A percentile compares a stretch with the other conserved stretches of the same genome.
These are phyloP conservation scores for Hygrophoropsis aurantiaca DNA, from an alignment of 768 basidiomycete genomes.

Conservation along the genomic window DNA sequence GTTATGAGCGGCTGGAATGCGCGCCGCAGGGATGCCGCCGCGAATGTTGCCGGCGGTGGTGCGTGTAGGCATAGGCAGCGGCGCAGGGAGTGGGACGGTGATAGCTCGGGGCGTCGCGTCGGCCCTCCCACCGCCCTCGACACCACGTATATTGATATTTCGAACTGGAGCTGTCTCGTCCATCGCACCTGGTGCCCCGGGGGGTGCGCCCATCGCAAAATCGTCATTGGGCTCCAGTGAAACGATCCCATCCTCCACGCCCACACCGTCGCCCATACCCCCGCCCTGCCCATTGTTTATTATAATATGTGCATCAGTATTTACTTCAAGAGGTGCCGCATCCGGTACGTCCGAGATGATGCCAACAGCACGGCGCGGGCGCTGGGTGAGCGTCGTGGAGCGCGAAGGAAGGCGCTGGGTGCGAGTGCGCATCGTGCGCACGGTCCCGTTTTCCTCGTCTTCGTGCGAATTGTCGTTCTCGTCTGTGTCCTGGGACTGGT, in stretches of 20 bases:
- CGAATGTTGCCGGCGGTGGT: constrained; percentile 16
- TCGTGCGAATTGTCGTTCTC: no score
- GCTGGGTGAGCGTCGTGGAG: constrained; percentile 30
- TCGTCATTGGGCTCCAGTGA: constrained; percentile 81
- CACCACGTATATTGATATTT: constrained; percentile 25
- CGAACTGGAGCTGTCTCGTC: constrained; percentile 24
- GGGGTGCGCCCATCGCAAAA: constrained; percentile 88
- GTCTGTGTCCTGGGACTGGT: constrained; percentile 35
- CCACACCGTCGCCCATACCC: constrained; percentile 45
- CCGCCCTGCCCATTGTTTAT: constrained; percentile 46
- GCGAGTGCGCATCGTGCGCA: constrained; percentile 31
- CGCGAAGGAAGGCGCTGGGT: constrained; percentile 24
- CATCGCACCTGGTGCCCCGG: constrained; percentile 86
- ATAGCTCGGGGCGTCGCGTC: constrained; percentile 68
- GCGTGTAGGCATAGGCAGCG: constrained; percentile 23
- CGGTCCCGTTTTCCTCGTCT: no score
- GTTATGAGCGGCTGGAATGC: constrained; percentile 9
- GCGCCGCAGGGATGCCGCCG: neutral
- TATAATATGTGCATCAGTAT: constrained; percentile 51
- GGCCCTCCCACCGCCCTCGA: constrained; percentile 38
- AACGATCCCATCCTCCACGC: constrained; percentile 76
- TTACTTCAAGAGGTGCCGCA: constrained; percentile 36
- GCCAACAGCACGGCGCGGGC: constrained; percentile 44
- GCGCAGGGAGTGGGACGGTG: constrained; percentile 51
- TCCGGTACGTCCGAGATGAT: constrained; percentile 42